Percentiles rank a stretch among this genome's conserved stretches.
phyloP scores from a whole-genome alignment of 2,329 filamentous ascomycete genomes.

The Eutypa lata region DNA sequence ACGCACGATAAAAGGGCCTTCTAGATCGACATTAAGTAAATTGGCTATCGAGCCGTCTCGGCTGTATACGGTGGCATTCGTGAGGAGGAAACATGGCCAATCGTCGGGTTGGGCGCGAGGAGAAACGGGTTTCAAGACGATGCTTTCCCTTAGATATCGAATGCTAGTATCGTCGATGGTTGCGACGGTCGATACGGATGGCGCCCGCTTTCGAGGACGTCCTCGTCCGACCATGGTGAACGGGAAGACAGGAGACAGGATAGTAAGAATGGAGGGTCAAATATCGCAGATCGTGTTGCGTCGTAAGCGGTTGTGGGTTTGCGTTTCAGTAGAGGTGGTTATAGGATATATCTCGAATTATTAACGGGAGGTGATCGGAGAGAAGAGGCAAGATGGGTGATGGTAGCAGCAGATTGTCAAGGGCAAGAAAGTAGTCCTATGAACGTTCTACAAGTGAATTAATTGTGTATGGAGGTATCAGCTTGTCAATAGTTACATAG shows the following conservation, averaged over 20 bases:
- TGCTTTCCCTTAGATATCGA: constrained; percentile 30
- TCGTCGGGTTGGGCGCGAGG: constrained; percentile 40
- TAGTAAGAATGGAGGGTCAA: too few species aligned
- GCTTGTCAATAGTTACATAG: too few species aligned
- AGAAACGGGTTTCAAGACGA: constrained; percentile 33
- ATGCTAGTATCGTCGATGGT: constrained; percentile 35
- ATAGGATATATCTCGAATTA: too few species aligned
- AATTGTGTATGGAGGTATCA: too few species aligned
- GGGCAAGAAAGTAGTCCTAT: too few species aligned
- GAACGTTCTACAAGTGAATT: too few species aligned
- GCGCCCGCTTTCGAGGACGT: constrained; percentile 29
- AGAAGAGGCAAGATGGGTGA: too few species aligned
- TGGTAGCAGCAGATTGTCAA: too few species aligned
- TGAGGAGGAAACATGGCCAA: constrained; percentile 62
- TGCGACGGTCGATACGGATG: constrained; percentile 44
- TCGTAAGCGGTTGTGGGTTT: constrained; percentile 1
- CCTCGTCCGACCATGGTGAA: constrained; percentile 35
- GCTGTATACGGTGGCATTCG: constrained; percentile 56
- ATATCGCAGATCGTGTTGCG: too few species aligned
- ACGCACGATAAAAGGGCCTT: constrained; percentile 59
- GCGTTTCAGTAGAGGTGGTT: too few species aligned
- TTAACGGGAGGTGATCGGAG: too few species aligned
- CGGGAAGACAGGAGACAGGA: too few species aligned
- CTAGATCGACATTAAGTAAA: constrained; percentile 56
- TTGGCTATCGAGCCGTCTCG: constrained; percentile 56